Base-by-base conservation (phyloP, 176 grass and related monocot genomes). In the Carex scoparia region DNA sequence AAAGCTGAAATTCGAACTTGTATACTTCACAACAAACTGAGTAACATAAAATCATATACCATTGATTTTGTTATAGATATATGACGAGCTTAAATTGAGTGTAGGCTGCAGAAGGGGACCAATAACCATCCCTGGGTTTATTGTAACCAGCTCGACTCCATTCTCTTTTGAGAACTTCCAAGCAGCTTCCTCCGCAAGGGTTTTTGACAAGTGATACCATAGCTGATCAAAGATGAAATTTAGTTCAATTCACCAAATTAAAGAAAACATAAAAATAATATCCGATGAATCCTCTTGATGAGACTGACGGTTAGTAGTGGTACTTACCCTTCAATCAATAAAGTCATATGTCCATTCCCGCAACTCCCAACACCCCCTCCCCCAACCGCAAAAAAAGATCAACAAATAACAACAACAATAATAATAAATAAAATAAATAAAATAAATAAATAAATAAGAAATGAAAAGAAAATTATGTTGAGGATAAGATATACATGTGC, bases 181-280 rank as follows among this genome's bases (percentile, higher is more conserved):
- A 59, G 85, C 85, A 86, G 85, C 61, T 38, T 80, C 44, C 61
- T 86, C 85, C 42, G 61, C 46, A 32, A 80, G 58, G 48, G 85
- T 78, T 63, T 87, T 87, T 2, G 86, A 87, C 37, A 84, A 63
- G 30, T 40, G 28, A 30, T 87, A 87, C 86, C 86, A 84, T 68
- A 49, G 27, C 86, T 84, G 85, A 16, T 81, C 32, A 11, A 73
- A 38, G n/a, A 54, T 60, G 63, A 80, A 31, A 57, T 62, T 64
- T 65, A 10, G 38, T 31, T 56, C 23, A 77, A 76, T 14, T 56
- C 7, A 15, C 13, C 11, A 54, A 32, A 55, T 31, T 54, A 51
- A 75, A 51, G 18, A 75, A 9, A 56, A 31, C 71, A 76, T 31
- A 54, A 54, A 76, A 76, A 49, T 19, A 14, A 73, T 1, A 51